Conservation (phyloP, 805 yeast genomes). For the Schwanniomyces polymorphus region DNA sequence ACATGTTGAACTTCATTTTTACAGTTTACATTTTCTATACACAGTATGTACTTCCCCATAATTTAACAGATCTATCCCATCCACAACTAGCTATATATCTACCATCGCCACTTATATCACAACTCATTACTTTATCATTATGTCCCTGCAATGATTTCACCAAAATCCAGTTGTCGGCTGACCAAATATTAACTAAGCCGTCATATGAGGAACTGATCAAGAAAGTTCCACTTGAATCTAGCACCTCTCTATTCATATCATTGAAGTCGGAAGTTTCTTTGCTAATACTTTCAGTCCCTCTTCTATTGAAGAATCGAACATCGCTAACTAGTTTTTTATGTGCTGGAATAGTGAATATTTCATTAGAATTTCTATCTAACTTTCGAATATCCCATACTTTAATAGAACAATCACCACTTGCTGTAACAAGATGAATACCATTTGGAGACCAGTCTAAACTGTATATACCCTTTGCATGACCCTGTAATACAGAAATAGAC, state of each 20-base stretch:
- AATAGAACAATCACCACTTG: constrained; percentile 77
- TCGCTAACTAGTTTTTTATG: constrained; percentile 74
- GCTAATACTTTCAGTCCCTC: constrained; percentile 13
- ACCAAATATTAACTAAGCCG: constrained; percentile 57
- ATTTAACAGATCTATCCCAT: constrained; percentile 80
- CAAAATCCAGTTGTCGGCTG: constrained; percentile 69
- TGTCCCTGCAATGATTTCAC: constrained; percentile 53
- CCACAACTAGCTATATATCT: constrained; percentile 60
- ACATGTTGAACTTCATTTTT: constrained; percentile 1
- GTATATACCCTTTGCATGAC: constrained; percentile 74
- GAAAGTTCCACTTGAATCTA: constrained; percentile 42
- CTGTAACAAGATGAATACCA: constrained; percentile 77
- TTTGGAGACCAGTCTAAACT: constrained; percentile 72
- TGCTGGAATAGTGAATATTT: constrained; percentile 59
- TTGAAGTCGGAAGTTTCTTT: constrained; percentile 26
- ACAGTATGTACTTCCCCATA: constrained; percentile 44
- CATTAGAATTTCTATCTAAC: constrained; percentile 25
- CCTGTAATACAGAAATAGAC: constrained; percentile 54
- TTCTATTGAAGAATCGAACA: constrained; percentile 47
- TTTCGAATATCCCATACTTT: constrained; percentile 85
- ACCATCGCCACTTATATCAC: constrained; percentile 52
- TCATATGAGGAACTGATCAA: constrained; percentile 73
- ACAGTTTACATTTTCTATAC: constrained; percentile 1
- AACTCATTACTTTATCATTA: constrained; percentile 69
- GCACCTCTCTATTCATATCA: constrained; percentile 25